Percentiles rank a stretch among this genome's conserved stretches.
Evolutionary conservation across 176 grass and related monocot genomes (phyloP).

Genomic region (Carex myosuroides): DNA sequence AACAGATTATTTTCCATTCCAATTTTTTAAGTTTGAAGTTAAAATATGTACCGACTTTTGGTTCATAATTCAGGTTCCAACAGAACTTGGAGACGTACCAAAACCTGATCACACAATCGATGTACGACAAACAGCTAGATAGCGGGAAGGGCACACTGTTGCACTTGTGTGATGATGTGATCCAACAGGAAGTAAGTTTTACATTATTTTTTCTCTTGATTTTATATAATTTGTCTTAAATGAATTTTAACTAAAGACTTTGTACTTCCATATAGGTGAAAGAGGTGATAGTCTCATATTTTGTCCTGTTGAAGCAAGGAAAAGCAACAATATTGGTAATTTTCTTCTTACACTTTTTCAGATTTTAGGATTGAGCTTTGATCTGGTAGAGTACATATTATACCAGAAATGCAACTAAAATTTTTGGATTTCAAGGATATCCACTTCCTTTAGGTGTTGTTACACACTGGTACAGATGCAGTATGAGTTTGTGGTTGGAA

Average conservation of each 20-base stretch:
- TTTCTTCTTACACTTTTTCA: neutral
- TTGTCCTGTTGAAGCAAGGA: slow-evolving; percentile 85
- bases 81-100: slow-evolving; percentile 79
- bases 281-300: slow-evolving; percentile 82
- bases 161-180: slow-evolving; percentile 93
- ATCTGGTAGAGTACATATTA: neutral
- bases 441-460: neutral
- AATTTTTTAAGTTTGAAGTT: neutral
- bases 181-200: slow-evolving; percentile 74
- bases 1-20: neutral
- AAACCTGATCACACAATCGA: slow-evolving; percentile 85
- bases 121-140: slow-evolving; percentile 98
- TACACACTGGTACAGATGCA: neutral
- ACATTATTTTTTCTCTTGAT: neutral
- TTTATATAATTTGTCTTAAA: no score
- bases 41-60: neutral
- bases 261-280: slow-evolving; percentile 44
- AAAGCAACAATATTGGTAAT: slow-evolving; percentile 52
- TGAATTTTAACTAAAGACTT: neutral
- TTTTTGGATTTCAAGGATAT: neutral
- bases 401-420: neutral
- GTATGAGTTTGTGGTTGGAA: neutral
- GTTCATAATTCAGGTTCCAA: slow-evolving; percentile 54
- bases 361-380: neutral
- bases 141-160: slow-evolving; percentile 95